These are phyloP conservation scores for Juncus effusus DNA, from an alignment of 176 grass and related monocot genomes.

Conservation along the genomic window DNA sequence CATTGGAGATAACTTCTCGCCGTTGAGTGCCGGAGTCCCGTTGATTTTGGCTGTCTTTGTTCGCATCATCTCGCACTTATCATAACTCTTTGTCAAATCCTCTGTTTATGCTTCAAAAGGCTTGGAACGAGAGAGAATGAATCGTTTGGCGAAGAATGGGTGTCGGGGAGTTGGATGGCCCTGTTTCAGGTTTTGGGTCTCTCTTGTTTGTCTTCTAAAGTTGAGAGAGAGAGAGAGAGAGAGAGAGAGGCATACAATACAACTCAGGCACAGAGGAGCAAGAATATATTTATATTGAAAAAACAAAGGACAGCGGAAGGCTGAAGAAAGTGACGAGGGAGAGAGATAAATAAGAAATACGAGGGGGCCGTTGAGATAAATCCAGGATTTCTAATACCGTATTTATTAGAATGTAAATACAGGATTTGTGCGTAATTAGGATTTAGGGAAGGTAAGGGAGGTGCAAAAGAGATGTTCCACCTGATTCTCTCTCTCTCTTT, in stretches of 20 bases:
- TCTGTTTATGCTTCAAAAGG: conserved; percentile 7
- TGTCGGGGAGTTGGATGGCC: conserved; percentile 25
- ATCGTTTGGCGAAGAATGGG: conserved; percentile 9
- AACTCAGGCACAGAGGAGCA: conserved; percentile 19
- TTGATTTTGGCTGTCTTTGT: conserved; percentile 31
- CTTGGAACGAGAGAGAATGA: neutral
- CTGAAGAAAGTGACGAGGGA: conserved; percentile 2
- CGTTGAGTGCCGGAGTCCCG: conserved; percentile 33
- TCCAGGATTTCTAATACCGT: conserved; percentile 1
- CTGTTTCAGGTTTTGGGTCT: conserved; percentile 14
- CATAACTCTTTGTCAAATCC: neutral
- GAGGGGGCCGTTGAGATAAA: neutral
- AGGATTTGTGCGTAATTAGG: neutral
- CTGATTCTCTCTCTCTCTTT: neutral
- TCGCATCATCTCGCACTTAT: conserved; percentile 68
- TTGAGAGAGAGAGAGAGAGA: conserved; percentile 26
- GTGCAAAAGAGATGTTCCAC: conserved; percentile 22
- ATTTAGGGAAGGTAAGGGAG: neutral
- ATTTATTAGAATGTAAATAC: neutral
- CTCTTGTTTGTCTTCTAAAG: neutral
- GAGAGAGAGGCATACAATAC: conserved; percentile 1
- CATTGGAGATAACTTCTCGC: conserved; percentile 38
- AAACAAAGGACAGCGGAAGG: conserved; percentile 5
- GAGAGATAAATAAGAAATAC: conserved; percentile 24
- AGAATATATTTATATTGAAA: conserved; percentile 32